Percentiles rank a stretch among this genome's conserved stretches.
Evolutionary conservation across 768 basidiomycete genomes (phyloP).

Genomic region (Termitomyces sp.): DNA sequence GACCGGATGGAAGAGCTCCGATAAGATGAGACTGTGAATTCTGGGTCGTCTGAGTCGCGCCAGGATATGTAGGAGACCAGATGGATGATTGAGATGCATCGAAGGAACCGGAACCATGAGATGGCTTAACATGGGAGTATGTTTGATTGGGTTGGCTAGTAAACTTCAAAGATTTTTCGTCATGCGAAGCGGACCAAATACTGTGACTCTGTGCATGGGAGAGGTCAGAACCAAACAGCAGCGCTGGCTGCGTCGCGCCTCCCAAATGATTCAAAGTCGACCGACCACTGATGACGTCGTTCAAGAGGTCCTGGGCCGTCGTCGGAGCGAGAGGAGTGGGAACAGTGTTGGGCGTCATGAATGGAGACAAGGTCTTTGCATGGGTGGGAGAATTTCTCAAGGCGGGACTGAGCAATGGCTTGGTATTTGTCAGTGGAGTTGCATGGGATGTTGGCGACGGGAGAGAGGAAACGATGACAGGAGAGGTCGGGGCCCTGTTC

Average conservation of each 20-base stretch:
- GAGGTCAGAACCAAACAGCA: slow-evolving; percentile 49
- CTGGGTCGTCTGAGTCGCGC: slow-evolving; percentile 24
- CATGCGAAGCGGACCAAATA: slow-evolving; percentile 63
- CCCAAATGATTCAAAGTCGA: slow-evolving; percentile 15
- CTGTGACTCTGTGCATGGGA: slow-evolving; percentile 41
- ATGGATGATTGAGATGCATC: slow-evolving; percentile 29
- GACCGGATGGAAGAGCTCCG: slow-evolving; percentile 14
- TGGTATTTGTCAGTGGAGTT: slow-evolving; percentile 30
- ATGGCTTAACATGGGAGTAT: slow-evolving; percentile 24
- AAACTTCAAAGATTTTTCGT: slow-evolving; percentile 38
- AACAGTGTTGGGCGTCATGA: slow-evolving; percentile 7
- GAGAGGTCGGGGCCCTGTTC: slow-evolving; percentile 23
- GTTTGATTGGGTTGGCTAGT: slow-evolving; percentile 26
- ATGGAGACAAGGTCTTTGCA: slow-evolving; percentile 17
- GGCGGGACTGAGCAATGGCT: slow-evolving; percentile 26
- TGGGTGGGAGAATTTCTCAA: slow-evolving; percentile 25
- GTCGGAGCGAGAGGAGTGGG: slow-evolving; percentile 30
- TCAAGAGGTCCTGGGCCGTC: slow-evolving; percentile 66
- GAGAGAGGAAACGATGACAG: slow-evolving; percentile 18
- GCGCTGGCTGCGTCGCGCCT: slow-evolving; percentile 34
- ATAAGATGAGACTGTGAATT: slow-evolving; percentile 24
- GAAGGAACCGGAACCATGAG: slow-evolving; percentile 18
- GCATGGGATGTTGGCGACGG: slow-evolving; percentile 27
- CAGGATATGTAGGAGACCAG: slow-evolving; percentile 29
- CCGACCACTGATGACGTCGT: slow-evolving; percentile 42